Percentiles rank a stretch among this genome's conserved stretches.
Evolutionary conservation across 768 basidiomycete genomes (phyloP).

Genomic region (Tricholomella constricta): DNA sequence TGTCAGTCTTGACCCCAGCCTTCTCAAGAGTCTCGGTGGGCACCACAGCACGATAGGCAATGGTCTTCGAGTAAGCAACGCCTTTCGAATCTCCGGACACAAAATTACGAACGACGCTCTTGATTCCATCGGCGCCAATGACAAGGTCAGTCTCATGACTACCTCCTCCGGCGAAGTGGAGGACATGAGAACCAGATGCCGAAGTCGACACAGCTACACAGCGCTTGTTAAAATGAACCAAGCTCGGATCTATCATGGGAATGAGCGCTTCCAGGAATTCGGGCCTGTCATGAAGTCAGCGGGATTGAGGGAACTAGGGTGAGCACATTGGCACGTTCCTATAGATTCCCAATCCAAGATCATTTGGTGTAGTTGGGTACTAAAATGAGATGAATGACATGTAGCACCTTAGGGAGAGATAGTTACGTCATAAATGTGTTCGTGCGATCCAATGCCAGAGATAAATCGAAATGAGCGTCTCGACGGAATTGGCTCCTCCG

Average conservation of each 20-base stretch:
- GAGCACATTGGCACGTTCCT: conserved; percentile 20
- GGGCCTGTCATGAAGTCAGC: conserved; percentile 36
- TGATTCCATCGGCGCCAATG: conserved; percentile 56
- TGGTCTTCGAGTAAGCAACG: conserved; percentile 45
- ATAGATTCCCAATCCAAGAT: conserved; percentile 47
- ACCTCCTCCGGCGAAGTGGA: conserved; percentile 53
- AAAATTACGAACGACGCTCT: conserved; percentile 44
- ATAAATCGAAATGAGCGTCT: conserved; percentile 40
- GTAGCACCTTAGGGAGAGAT: not conserved
- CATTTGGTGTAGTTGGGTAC: conserved; percentile 35
- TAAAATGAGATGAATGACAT: conserved; percentile 13
- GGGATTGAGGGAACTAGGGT: not conserved
- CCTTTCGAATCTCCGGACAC: conserved; percentile 32
- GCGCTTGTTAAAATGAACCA: conserved; percentile 53
- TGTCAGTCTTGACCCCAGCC: conserved; percentile 43
- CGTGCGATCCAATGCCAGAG: conserved; percentile 43
- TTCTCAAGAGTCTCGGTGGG: conserved; percentile 38
- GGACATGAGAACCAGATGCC: conserved; percentile 27
- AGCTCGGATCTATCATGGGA: conserved; percentile 40
- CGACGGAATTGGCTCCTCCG: conserved; percentile 34
- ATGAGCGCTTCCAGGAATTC: conserved; percentile 51
- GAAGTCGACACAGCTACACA: conserved; percentile 37
- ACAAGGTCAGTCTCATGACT: conserved; percentile 48
- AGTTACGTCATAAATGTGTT: conserved; percentile 47
- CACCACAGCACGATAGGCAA: conserved; percentile 52